These are phyloP conservation scores for Quaeritorhiza haematococci DNA, from an alignment of 371 early-diverging fungal genomes.

Conservation along the genomic window DNA sequence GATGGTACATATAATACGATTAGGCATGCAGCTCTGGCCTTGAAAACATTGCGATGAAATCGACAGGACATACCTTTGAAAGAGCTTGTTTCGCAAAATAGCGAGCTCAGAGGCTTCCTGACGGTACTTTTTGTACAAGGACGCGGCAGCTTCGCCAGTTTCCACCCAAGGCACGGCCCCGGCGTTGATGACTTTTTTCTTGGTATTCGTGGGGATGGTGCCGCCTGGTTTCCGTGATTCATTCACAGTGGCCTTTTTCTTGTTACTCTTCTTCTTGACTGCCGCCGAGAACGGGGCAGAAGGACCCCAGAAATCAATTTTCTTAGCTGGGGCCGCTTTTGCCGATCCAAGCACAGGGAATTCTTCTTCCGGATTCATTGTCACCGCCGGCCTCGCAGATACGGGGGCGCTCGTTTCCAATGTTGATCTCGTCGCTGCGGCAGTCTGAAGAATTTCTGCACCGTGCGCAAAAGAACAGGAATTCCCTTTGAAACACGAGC, in stretches of 20 bases:
- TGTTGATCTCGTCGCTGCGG: no score
- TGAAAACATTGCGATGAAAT: not conserved
- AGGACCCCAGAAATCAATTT: conserved; percentile 35
- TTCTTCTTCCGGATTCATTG: conserved; percentile 11
- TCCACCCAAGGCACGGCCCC: conserved; percentile 18
- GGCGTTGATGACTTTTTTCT: not conserved
- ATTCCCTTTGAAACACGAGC: conserved; percentile 64
- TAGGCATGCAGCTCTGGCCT: no score
- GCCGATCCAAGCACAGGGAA: conserved; percentile 20
- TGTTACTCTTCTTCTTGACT: conserved; percentile 8
- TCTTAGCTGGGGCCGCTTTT: not conserved
- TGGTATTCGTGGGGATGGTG: not conserved
- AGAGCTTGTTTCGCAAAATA: conserved; percentile 33
- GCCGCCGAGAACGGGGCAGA: conserved; percentile 18
- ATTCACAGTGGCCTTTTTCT: not conserved
- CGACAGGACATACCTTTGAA: conserved; percentile 26
- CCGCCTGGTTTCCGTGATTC: no score
- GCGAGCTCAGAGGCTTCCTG: conserved; percentile 40
- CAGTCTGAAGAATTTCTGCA: conserved; percentile 9
- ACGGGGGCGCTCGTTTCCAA: not conserved
- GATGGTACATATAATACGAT: no score
- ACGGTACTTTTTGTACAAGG: conserved; percentile 27
- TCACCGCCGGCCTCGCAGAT: not conserved
- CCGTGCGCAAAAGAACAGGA: conserved; percentile 58
- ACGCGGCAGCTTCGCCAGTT: conserved; percentile 30